Evolutionary conservation across 495 filamentous ascomycete species (phyloP).

Genomic region (Aspergillus steynii): DNA sequence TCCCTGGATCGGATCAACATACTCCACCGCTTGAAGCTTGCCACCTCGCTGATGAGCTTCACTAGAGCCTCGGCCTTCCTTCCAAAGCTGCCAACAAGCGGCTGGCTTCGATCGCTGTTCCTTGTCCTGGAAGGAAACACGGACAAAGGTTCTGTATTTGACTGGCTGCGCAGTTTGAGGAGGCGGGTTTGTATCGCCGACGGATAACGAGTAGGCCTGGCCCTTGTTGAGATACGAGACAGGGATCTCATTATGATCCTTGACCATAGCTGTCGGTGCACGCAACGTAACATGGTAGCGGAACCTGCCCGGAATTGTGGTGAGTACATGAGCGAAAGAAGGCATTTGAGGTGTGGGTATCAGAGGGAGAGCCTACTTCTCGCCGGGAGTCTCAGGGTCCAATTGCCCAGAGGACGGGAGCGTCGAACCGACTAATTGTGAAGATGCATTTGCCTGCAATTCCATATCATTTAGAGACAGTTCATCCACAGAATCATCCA

Average conservation of each 20-base stretch:
- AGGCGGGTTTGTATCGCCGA: conserved; percentile 62
- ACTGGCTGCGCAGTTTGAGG: conserved; percentile 45
- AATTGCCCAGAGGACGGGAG: conserved; percentile 26
- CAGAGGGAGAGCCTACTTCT: conserved; percentile 50
- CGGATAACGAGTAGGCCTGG: conserved; percentile 79
- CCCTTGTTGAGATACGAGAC: conserved; percentile 97
- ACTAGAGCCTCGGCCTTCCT: conserved; percentile 84
- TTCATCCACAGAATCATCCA: conserved; percentile 64
- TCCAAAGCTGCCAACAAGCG: conserved; percentile 94
- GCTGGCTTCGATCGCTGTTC: conserved; percentile 80
- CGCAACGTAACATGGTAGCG: conserved; percentile 89
- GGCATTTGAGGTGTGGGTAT: conserved; percentile 4
- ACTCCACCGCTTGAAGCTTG: conserved; percentile 89
- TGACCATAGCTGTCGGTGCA: conserved; percentile 96
- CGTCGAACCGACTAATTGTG: conserved; percentile 28
- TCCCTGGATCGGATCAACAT: conserved; percentile 74
- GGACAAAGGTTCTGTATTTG: conserved; percentile 81
- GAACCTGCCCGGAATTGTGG: conserved; percentile 61
- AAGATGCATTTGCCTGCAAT: conserved; percentile 37
- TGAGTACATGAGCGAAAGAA: neutral
- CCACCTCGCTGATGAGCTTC: conserved; percentile 88
- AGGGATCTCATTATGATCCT: conserved; percentile 80
- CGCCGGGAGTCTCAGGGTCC: conserved; percentile 34
- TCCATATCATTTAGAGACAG: conserved; percentile 54
- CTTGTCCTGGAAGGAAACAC: conserved; percentile 93